Percentiles rank a stretch among this genome's conserved stretches.
Conservation (phyloP, 768 basidiomycete genomes). For the Lactarius pseudohatsudake region DNA sequence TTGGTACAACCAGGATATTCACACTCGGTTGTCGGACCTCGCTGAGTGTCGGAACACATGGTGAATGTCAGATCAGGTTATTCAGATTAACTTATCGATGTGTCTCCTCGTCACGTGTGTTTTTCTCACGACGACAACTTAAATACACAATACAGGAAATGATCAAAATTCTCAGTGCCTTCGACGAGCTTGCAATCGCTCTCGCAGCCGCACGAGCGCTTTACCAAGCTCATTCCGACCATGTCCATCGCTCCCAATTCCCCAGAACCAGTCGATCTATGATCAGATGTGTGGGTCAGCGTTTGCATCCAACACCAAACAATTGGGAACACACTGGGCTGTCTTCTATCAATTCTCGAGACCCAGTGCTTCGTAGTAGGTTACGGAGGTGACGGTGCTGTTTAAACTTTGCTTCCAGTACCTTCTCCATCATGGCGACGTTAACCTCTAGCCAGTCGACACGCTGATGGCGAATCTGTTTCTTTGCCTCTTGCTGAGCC, state of each 20-base stretch:
- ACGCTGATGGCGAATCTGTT: conserved; percentile 12
- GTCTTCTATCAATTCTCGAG: conserved; percentile 41
- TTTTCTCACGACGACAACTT: not conserved
- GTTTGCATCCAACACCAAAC: conserved; percentile 11
- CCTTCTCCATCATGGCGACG: conserved; percentile 38
- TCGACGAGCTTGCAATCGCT: conserved; percentile 34
- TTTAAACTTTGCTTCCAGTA: conserved; percentile 42
- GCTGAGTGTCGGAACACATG: conserved; percentile 26
- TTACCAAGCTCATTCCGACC: conserved; percentile 46
- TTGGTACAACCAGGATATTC: conserved; percentile 25
- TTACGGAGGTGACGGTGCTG: conserved; percentile 40
- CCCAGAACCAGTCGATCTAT: conserved; percentile 44
- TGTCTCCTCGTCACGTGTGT: conserved; percentile 7
- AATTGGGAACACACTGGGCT: conserved; percentile 30
- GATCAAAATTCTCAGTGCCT: conserved; percentile 1
- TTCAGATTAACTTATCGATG: not conserved
- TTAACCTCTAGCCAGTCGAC: conserved; percentile 25
- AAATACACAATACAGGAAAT: not conserved
- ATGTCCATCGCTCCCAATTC: conserved; percentile 39
- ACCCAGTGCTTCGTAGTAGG: conserved; percentile 41
- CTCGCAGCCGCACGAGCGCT: conserved; percentile 41
- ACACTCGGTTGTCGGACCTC: conserved; percentile 22
- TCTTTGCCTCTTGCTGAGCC: conserved; percentile 26
- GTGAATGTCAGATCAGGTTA: not conserved
- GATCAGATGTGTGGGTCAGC: conserved; percentile 32